Evolutionary conservation across 805 yeast species (phyloP), one percentile per base, ranked within the genome.

Genomic region (Ogataea parapolymorpha): DNA sequence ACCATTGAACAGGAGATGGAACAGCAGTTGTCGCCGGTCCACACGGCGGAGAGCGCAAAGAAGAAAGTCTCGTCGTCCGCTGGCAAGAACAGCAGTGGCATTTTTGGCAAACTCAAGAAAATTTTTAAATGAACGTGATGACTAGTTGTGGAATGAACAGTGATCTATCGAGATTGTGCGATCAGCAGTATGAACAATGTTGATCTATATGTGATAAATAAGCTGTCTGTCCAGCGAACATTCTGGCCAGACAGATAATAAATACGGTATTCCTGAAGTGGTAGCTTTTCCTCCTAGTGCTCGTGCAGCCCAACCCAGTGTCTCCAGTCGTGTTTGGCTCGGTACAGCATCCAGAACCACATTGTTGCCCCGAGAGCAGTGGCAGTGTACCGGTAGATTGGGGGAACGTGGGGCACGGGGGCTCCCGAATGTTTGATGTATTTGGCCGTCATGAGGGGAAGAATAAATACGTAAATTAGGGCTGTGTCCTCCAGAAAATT

Each of bases 261-360:
- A 20, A 20, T 20, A 20, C 22, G 22, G 10, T 20, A 20, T 20
- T 20, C 22, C 10, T 20, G 22, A 8, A 20, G 22, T 26, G 16
- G 16, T 29, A 15, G n/a, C 32, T 3, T 29, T 14, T 11, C 32
- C n/a, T 22, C 20, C 23, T 24, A 39, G 49, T 68, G 72, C 39
- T 63, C 68, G 37, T 39, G 42, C 18, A 67, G 39, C 10, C 73
- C 83, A 48, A 72, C 66, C 76, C 80, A 77, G 26, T 76, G 79
- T 55, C 75, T 71, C 51, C 80, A 80, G 54, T 80, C 91, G 60
- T 84, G 80, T 66, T 82, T 80, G 32, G 85, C 71, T 62, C 95
- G 74, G 72, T 84, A 86, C 58, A 87, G 72, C 48, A 87, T 75
- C 85, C 91, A 87, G 65, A 85, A 87, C 85, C 93, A 85, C 86